Evolutionary conservation across 2,329 filamentous ascomycete genomes (phyloP), one percentile per base, ranked within the genome.

Genomic region (Dryadomyces quercivorus): DNA sequence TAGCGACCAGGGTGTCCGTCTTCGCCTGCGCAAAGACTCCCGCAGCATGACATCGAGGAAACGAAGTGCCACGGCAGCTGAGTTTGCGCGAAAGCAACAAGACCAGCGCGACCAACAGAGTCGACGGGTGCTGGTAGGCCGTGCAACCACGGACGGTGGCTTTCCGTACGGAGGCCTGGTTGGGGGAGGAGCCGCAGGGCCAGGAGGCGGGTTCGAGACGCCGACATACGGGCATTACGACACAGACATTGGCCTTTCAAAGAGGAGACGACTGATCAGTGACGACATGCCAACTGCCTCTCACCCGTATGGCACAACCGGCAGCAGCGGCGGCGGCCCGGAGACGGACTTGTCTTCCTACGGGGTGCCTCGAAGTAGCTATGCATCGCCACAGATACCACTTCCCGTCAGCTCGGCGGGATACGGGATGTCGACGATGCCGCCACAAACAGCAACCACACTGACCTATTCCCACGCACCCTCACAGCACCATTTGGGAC

Each of bases 11-110:
- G 90, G 90, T 9, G 87, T 95, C 15, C 84, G 88, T 52, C 72
- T 95, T 36, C 78, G 89, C 52, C 76, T 95, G 49, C 81, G 89
- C 54, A 95, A 95, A 66, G 89, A 95, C 67, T 85, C 87, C 47
- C 77, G 87, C 55, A 77, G 77, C 20, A 70, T 72, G 60, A 72
- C 69, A 5, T 75, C 72, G 18, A 69, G 72, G 55, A 79, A 76
- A 63, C 69, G 72, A 31, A 74, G 66, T 55, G 66, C 60, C 40
- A 59, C 60, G 38, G 61, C 62, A 2, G 65, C 62, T 15, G 61
- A 66, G 16, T 61, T 59, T 43, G 55, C 57, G 4, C 56, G 60
- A 49, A 61, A 56, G 52, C 57, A 57, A 20, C 58, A 57, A 13
- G 54, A 55, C 10, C 51, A 56, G 21, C 52, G 54, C 5, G 53